Percentiles rank a stretch among this genome's conserved stretches.
These are phyloP conservation scores for Ascochyta lentis DNA, from an alignment of 2,329 filamentous ascomycete genomes.

Conservation along the genomic window DNA sequence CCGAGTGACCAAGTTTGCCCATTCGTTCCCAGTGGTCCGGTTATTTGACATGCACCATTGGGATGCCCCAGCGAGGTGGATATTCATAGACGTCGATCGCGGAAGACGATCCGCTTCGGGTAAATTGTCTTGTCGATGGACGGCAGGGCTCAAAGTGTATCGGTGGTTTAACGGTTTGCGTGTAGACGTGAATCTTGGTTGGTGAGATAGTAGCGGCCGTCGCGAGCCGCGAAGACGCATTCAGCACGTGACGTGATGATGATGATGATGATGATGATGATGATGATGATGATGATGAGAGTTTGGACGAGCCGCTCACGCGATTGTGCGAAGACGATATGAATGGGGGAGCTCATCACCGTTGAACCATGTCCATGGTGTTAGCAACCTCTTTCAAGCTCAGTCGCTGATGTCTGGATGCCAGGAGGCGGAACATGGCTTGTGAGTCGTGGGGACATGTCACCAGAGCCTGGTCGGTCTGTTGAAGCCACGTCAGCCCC, in stretches of 20 bases:
- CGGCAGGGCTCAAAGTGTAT: slow-evolving; percentile 13
- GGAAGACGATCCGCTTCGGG: slow-evolving; percentile 14
- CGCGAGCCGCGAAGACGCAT: slow-evolving; percentile 3
- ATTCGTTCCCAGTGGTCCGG: background rate
- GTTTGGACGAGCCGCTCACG: background rate
- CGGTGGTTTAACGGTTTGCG: slow-evolving; percentile 20
- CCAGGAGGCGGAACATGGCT: background rate
- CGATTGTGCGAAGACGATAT: background rate
- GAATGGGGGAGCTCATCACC: background rate
- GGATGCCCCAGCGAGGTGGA: slow-evolving; percentile 7
- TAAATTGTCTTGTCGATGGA: slow-evolving; percentile 1
- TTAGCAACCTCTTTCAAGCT: background rate
- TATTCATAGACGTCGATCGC: slow-evolving; percentile 15
- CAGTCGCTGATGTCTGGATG: background rate
- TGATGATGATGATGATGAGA: slow-evolving; percentile 9
- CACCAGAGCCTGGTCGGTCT: background rate
- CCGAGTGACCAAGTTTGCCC: background rate
- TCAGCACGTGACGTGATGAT: slow-evolving; percentile 9
- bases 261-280: background rate
- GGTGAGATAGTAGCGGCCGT: slow-evolving; percentile 9
- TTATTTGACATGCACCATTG: slow-evolving; percentile 2
- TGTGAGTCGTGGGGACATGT: background rate
- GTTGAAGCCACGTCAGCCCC: slow-evolving; percentile 12
- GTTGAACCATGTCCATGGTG: background rate
- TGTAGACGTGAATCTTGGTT: slow-evolving; percentile 9